phyloP scores from a whole-genome alignment of 805 yeast genomes.

The Tetrapisispora fleetii region DNA sequence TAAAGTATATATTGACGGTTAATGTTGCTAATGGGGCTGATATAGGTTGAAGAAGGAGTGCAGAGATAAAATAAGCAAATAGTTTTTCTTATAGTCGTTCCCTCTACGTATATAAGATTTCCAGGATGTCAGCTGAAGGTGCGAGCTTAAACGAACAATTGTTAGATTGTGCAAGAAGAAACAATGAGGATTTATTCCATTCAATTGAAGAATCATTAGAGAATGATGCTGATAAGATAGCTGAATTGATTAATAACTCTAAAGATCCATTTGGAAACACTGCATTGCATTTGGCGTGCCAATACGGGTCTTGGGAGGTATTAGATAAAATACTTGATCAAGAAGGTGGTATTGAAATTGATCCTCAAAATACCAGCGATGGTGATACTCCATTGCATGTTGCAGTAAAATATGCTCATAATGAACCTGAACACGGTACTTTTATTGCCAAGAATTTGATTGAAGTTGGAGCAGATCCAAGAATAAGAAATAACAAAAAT shows the following conservation, averaged over 20 bases:
- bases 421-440: conserved; percentile 78
- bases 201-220: conserved; percentile 40
- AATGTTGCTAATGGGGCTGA: no score
- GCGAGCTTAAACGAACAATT: conserved; percentile 73
- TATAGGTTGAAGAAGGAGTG: neutral
- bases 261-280: conserved; percentile 72
- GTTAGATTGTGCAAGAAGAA: conserved; percentile 78
- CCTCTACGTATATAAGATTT: no score
- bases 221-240: conserved; percentile 27
- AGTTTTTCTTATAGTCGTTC: no score
- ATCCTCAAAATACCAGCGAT: conserved; percentile 59
- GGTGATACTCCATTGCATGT: conserved; percentile 86
- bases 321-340: conserved; percentile 74
- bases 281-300: conserved; percentile 73
- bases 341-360: conserved; percentile 78
- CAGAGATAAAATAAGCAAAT: neutral
- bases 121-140: conserved; percentile 38
- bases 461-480: conserved; percentile 87
- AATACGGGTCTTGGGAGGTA: conserved; percentile 76
- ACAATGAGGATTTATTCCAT: conserved; percentile 67
- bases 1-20: no score
- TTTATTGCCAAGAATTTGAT: conserved; percentile 70
- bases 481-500: conserved; percentile 47
- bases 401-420: conserved; percentile 66
- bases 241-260: conserved; percentile 54